phyloP scores from a whole-genome alignment of 2,329 filamentous ascomycete genomes.

The Hypoxylon sp. region DNA sequence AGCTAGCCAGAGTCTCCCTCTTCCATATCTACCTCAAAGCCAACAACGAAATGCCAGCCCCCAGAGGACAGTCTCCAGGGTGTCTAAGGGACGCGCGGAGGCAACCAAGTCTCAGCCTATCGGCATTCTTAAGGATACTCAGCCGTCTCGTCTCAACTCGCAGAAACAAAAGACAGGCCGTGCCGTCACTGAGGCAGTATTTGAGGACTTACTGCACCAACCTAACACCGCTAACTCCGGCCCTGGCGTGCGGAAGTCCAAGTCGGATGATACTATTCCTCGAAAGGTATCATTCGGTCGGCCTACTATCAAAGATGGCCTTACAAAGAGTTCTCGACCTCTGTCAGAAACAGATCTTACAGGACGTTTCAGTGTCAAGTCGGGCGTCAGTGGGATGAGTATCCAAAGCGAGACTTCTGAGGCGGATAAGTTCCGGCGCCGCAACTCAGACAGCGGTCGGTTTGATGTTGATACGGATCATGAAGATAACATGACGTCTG shows the following conservation, averaged over 20 bases:
- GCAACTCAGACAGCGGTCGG: conserved; percentile 45
- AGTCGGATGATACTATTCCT: conserved; percentile 30
- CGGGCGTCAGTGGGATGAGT: conserved; percentile 50
- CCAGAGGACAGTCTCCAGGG: conserved; percentile 36
- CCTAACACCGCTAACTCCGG: conserved; percentile 19
- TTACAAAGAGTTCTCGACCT: conserved; percentile 17
- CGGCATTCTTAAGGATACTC: conserved; percentile 55
- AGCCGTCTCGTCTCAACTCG: conserved; percentile 44
- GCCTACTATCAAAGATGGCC: conserved; percentile 11
- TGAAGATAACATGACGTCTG: conserved; percentile 69
- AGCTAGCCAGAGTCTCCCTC: conserved; percentile 49
- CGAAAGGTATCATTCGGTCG: conserved; percentile 37
- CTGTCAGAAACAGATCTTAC: conserved; percentile 47
- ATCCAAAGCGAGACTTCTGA: conserved; percentile 46
- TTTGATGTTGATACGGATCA: conserved; percentile 49
- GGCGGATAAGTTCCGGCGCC: conserved; percentile 43
- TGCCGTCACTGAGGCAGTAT: conserved; percentile 1
- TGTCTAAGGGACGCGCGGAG: conserved; percentile 37
- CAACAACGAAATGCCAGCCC: conserved; percentile 39
- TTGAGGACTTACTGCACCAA: conserved; percentile 35
- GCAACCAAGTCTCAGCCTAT: conserved; percentile 44
- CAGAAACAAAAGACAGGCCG: conserved; percentile 31
- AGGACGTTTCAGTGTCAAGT: conserved; percentile 54
- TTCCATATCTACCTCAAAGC: conserved; percentile 43
- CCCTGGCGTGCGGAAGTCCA: conserved; percentile 26